A percentile compares a stretch with the other conserved stretches of the same genome.
Evolutionary conservation across 2,329 filamentous ascomycete species (phyloP).

Genomic region (Arthroderma sp.): DNA sequence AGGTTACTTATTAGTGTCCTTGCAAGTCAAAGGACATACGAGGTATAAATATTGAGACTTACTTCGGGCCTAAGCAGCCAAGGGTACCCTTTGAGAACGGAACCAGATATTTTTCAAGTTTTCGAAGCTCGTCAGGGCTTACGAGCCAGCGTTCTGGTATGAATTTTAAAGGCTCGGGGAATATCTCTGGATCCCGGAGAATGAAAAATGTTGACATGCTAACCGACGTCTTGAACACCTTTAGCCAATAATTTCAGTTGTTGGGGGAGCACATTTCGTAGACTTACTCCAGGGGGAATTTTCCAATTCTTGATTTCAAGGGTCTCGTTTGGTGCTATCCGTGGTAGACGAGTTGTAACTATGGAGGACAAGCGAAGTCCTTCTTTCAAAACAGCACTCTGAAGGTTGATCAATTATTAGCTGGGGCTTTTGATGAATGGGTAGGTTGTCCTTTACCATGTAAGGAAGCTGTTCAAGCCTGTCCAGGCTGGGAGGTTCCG

Average conservation of each 20-base stretch:
- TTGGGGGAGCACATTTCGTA: background rate
- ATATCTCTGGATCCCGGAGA: conserved; percentile 12
- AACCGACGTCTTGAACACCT: conserved; percentile 9
- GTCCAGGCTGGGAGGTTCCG: background rate
- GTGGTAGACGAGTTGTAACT: conserved; percentile 13
- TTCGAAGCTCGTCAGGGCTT: conserved; percentile 5
- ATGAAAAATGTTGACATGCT: conserved; percentile 14
- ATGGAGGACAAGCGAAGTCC: conserved; percentile 15
- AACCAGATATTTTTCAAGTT: conserved; percentile 16
- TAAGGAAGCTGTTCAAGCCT: conserved; percentile 1
- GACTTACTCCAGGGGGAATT: conserved; percentile 13
- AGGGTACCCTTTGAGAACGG: conserved; percentile 19
- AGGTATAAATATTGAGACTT: background rate
- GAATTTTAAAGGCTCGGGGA: conserved; percentile 18
- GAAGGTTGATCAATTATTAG: background rate
- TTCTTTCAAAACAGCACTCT: conserved; percentile 16
- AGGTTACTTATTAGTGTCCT: background rate
- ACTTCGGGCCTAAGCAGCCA: conserved; percentile 19
- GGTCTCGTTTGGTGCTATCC: conserved; percentile 11
- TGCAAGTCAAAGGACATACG: no score
- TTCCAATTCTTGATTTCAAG: conserved; percentile 10
- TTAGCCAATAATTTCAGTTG: background rate
- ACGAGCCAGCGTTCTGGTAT: conserved; percentile 20
- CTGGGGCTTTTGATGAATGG: background rate
- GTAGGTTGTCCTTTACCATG: background rate